Percentiles rank a stretch among this genome's conserved stretches.
Evolutionary conservation across 192 early-diverging fungal species (phyloP).

Genomic region (Coemansia sp.): DNA sequence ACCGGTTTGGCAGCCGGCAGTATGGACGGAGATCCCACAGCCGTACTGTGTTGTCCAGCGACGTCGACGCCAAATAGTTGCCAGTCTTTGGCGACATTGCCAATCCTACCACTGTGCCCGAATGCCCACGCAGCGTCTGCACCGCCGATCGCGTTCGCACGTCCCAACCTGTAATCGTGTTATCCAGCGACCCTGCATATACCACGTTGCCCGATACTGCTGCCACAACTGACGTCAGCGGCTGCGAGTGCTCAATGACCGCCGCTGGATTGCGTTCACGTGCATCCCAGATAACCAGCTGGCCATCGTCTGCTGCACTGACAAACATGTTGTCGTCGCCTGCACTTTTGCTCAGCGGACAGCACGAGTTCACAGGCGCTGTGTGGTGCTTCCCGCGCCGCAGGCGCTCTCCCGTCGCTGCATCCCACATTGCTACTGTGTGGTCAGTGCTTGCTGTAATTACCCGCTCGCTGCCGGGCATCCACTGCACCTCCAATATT

Average conservation of each 20-base stretch:
- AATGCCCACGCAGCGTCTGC: constrained; percentile 77
- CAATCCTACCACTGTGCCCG: constrained; percentile 88
- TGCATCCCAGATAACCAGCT: constrained; percentile 72
- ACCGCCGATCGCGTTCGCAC: constrained; percentile 67
- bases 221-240: constrained; percentile 78
- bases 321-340: constrained; percentile 78
- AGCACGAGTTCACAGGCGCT: constrained; percentile 78
- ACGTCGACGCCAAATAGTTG: constrained; percentile 75
- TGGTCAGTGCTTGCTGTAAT: constrained; percentile 84
- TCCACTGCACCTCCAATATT: constrained; percentile 90
- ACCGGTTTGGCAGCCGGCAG: constrained; percentile 63
- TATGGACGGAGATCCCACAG: constrained; percentile 97
- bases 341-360: constrained; percentile 58
- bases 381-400: constrained; percentile 80
- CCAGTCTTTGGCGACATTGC: constrained; percentile 80
- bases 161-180: constrained; percentile 88
- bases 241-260: constrained; percentile 59
- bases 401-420: constrained; percentile 76
- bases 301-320: constrained; percentile 84
- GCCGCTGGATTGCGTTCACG: constrained; percentile 64
- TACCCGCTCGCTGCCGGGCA: constrained; percentile 73
- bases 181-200: constrained; percentile 88
- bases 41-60: constrained; percentile 93
- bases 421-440: constrained; percentile 81
- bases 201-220: constrained; percentile 74